Evolutionary conservation across 2,329 filamentous ascomycete genomes (phyloP).

Genomic region (Colletotrichum spaethianum): DNA sequence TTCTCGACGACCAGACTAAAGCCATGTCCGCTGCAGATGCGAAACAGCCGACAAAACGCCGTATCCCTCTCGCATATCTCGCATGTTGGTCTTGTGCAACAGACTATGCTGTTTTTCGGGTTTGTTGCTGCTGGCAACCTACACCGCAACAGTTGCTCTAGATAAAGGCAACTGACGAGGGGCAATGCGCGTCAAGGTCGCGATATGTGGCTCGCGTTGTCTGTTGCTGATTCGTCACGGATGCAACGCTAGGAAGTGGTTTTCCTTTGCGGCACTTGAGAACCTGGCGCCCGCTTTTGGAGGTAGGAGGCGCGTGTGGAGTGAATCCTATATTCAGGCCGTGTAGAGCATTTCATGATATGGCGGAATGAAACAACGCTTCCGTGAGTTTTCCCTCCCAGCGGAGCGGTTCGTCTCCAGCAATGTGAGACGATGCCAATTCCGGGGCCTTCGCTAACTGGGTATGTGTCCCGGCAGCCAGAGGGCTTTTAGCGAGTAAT

Average conservation of each 20-base stretch:
- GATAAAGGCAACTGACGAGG: not conserved
- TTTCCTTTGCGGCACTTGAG: not conserved
- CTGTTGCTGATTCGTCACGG: conserved; percentile 1
- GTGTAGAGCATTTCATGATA: not conserved
- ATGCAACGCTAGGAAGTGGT: not conserved
- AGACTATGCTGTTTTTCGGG: not conserved
- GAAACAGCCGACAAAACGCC: conserved; percentile 1
- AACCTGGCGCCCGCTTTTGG: not conserved
- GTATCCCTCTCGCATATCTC: conserved; percentile 1
- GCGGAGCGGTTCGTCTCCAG: conserved; percentile 22
- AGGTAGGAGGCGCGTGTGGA: not conserved
- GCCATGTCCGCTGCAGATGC: conserved; percentile 11
- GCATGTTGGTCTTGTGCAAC: not conserved
- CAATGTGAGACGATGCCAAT: conserved; percentile 23
- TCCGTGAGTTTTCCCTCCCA: conserved; percentile 4
- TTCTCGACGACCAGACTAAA: not conserved
- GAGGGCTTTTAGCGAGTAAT: conserved; percentile 10
- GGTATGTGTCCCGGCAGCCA: not conserved
- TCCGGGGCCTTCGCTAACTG: conserved; percentile 6
- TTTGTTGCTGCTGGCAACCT: not conserved
- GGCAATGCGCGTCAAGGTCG: not conserved
- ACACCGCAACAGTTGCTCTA: not conserved
- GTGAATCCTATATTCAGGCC: not conserved
- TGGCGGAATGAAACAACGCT: not conserved
- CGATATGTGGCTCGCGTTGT: not conserved